Evolutionary conservation across 140 eudicot species (phyloP).

Genomic region (Cichorium intybus): DNA sequence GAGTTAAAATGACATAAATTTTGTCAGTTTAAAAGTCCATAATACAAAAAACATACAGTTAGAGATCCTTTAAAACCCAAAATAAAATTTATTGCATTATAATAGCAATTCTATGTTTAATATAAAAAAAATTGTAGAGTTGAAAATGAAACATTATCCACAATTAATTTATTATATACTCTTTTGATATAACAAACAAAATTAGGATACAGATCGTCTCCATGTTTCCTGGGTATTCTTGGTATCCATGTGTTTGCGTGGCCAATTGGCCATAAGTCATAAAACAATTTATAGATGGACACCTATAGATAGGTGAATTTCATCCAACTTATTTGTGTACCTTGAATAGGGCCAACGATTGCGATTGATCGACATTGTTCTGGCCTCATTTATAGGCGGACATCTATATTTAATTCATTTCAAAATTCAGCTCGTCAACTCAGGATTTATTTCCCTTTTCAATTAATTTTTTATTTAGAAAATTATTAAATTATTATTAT

Average conservation of each 20-base stretch:
- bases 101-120: too few species aligned
- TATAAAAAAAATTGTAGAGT: too few species aligned
- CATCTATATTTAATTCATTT: not conserved
- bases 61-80: too few species aligned
- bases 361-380: conserved; percentile 1
- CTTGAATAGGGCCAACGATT: not conserved
- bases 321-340: not conserved
- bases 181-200: too few species aligned
- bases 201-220: too few species aligned
- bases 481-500: not conserved
- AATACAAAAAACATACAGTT: too few species aligned
- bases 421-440: not conserved
- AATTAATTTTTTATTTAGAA: not conserved
- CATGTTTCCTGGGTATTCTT: not conserved
- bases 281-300: not conserved
- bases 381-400: conserved; percentile 12
- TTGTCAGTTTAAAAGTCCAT: too few species aligned
- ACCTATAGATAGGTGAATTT: not conserved
- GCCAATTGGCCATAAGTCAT: not conserved
- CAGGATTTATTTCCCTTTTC: not conserved
- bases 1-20: too few species aligned
- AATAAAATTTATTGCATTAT: too few species aligned
- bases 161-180: too few species aligned
- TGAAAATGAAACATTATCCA: too few species aligned
- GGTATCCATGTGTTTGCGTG: not conserved